Evolutionary conservation across 768 basidiomycete genomes (phyloP), one percentile per base, ranked within the genome.

Genomic region (Albatrellus ellisii): DNA sequence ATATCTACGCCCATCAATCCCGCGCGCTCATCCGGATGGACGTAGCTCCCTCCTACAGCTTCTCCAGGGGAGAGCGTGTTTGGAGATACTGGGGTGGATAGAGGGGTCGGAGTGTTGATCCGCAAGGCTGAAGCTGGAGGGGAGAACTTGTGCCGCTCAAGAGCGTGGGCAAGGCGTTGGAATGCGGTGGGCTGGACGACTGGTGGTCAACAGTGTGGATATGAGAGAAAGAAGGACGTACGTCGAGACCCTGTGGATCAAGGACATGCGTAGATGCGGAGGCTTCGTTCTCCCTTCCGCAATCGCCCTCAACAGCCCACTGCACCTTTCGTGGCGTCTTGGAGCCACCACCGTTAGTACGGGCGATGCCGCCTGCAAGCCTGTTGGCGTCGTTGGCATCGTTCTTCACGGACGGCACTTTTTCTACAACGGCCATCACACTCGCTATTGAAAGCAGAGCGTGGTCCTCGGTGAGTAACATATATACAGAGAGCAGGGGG

Each of bases 21-120:
- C 28, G 73, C 76, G 36, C 66, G 70, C 56, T 87, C 84, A 36
- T 68, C 56, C 0, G 72, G 69, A 41, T 73, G 73, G 50, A 85
- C 77, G 54, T 67, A 79, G 36, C 62, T 64, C 28, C 68, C 67
- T 28, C 70, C 75, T 0, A 36, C 18, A 12, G 14, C n/a, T 11
- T 12, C 15, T 6, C 15, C 15, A 22, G 35, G 35, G 20, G 35
- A 12, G 35, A 12, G 15, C 20, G n/a, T 20, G 6, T 18, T 42
- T 24, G 49, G 43, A 1, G 54, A 51, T 6, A 49, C 32, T 20
- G 36, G 48, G 5, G 52, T 49, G 28, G 48, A 29, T 6, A 51
- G 12, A 21, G 21, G 20, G 32, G 42, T 15, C 29, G 17, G 34
- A 17, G 18, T 29, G 32, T 10, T 36, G 46, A 46, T 47, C 21